Conservation (phyloP, 768 basidiomycete genomes). For the Trichaptum fuscoviolaceum region DNA sequence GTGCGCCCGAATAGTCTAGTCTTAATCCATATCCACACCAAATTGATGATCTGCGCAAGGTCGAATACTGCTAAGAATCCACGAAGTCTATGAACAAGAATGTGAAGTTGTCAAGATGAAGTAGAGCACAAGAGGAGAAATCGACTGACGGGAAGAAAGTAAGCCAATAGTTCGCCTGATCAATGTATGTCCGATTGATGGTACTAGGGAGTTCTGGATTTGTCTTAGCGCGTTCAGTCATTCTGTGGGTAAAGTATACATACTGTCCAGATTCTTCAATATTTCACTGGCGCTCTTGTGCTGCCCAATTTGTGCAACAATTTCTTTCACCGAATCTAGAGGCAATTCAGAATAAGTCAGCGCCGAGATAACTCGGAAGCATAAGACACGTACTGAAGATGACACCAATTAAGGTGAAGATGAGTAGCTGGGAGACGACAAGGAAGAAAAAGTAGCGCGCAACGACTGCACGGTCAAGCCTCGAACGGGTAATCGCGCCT, state of each 20-base stretch:
- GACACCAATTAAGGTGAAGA: slow-evolving; percentile 92
- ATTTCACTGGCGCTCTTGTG: slow-evolving; percentile 42
- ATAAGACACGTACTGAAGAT: slow-evolving; percentile 59
- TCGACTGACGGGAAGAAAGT: slow-evolving; percentile 85
- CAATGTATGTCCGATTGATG: slow-evolving; percentile 86
- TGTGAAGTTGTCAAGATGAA: background rate
- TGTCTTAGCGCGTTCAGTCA: background rate
- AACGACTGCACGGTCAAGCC: slow-evolving; percentile 84
- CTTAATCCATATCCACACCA: slow-evolving; percentile 80
- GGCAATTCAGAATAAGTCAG: slow-evolving; percentile 8
- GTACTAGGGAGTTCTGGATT: slow-evolving; percentile 56
- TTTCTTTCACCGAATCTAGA: slow-evolving; percentile 28
- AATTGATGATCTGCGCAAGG: slow-evolving; percentile 89
- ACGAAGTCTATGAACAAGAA: slow-evolving; percentile 52
- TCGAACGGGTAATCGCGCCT: slow-evolving; percentile 65
- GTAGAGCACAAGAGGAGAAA: slow-evolving; percentile 4
- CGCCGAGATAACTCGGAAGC: background rate
- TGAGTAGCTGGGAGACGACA: slow-evolving; percentile 87
- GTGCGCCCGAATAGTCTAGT: slow-evolving; percentile 86
- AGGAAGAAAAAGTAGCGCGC: slow-evolving; percentile 93
- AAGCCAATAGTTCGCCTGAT: slow-evolving; percentile 88
- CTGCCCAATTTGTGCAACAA: slow-evolving; percentile 43
- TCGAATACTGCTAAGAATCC: slow-evolving; percentile 95
- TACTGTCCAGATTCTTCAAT: slow-evolving; percentile 40
- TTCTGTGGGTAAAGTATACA: slow-evolving; percentile 6